phyloP scores from a whole-genome alignment of 208 protist genomes.

The Crithidia bombi region DNA sequence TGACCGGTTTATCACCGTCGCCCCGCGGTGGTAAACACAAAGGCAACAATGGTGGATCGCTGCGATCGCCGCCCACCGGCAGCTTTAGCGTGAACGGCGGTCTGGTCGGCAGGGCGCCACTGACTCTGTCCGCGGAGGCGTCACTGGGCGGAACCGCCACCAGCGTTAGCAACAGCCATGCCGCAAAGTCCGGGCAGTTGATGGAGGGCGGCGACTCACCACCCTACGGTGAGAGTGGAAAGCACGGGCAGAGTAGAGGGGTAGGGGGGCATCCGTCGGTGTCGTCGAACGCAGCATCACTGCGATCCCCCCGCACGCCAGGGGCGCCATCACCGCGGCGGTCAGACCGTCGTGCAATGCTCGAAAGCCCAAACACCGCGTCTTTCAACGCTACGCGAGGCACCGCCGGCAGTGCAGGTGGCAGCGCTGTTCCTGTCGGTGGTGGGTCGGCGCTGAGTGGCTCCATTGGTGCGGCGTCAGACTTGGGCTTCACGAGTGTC shows the following conservation, averaged over 20 bases:
- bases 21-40: background rate
- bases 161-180: background rate
- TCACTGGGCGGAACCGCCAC: constrained; percentile 3
- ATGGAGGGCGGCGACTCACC: background rate
- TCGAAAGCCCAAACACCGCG: background rate
- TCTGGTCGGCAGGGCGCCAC: background rate
- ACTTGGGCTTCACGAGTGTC: background rate
- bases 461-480: background rate
- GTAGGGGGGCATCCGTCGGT: background rate
- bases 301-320: background rate
- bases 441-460: background rate
- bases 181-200: background rate
- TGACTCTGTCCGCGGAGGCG: background rate
- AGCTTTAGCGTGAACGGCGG: background rate
- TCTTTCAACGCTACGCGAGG: background rate
- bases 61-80: background rate
- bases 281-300: background rate
- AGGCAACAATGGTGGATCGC: background rate
- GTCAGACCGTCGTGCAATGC: background rate
- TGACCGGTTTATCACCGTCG: background rate
- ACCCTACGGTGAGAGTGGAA: background rate
- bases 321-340: background rate
- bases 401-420: background rate
- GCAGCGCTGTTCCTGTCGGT: background rate
- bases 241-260: background rate